These are phyloP conservation scores for Debaryomyces hansenii DNA, from an alignment of 805 yeast genomes.

Conservation along the genomic window DNA sequence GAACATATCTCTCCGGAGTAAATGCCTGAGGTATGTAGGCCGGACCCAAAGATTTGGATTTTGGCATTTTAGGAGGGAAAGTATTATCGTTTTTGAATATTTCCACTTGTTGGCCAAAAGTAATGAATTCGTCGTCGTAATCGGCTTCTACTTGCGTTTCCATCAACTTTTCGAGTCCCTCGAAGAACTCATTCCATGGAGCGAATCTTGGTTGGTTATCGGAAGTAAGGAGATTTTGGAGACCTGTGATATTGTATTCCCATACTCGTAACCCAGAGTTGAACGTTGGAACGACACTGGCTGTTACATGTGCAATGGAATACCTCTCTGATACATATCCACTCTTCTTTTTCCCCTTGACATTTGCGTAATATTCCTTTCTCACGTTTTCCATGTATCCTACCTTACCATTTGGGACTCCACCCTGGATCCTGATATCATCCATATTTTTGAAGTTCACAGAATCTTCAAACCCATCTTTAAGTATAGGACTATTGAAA, in stretches of 20 bases:
- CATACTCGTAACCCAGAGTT: constrained; percentile 82
- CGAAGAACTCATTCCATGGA: constrained; percentile 64
- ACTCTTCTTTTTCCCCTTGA: constrained; percentile 45
- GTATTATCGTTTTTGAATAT: constrained; percentile 51
- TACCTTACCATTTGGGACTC: constrained; percentile 67
- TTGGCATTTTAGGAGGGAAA: constrained; percentile 61
- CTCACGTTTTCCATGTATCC: constrained; percentile 59
- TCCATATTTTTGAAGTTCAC: constrained; percentile 11
- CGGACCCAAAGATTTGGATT: constrained; percentile 61
- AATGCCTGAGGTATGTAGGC: constrained; percentile 71
- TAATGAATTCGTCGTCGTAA: constrained; percentile 2
- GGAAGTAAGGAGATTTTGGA: not conserved
- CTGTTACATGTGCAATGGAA: constrained; percentile 65
- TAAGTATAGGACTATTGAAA: not conserved
- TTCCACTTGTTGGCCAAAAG: constrained; percentile 4
- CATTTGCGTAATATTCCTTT: constrained; percentile 49
- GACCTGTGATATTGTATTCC: constrained; percentile 75
- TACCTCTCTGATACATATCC: constrained; percentile 56
- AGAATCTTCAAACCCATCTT: constrained; percentile 4
- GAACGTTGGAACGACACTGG: constrained; percentile 81
- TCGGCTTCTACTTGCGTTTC: not conserved
- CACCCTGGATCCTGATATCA: constrained; percentile 44
- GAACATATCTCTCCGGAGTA: constrained; percentile 71
- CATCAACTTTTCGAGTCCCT: constrained; percentile 36
- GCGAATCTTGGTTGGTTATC: constrained; percentile 20